These are phyloP conservation scores for Alternaria alternata DNA, from an alignment of 2,329 filamentous ascomycete species.

Conservation along the genomic window DNA sequence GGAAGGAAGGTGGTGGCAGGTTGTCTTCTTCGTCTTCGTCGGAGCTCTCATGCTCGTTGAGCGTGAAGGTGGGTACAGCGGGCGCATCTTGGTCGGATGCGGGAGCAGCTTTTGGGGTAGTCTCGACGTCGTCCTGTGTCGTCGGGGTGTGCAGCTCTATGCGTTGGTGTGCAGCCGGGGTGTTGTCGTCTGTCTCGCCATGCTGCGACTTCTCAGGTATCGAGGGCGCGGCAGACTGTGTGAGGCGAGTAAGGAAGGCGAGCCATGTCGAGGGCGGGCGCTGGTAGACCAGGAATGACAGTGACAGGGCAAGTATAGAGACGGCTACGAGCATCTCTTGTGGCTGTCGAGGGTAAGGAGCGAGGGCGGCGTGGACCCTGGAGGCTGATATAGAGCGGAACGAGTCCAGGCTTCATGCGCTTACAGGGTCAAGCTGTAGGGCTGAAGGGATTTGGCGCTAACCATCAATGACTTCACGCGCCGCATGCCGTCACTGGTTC, in stretches of 20 bases:
- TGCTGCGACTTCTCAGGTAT: conserved; percentile 28
- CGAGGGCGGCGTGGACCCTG: conserved; percentile 21
- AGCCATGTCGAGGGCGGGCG: conserved; percentile 50
- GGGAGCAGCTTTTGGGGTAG: conserved; percentile 44
- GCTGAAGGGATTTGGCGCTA: conserved; percentile 25
- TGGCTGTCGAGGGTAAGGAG: conserved; percentile 27
- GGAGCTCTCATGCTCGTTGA: conserved; percentile 45
- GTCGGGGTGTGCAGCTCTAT: conserved; percentile 8
- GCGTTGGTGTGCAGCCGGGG: conserved; percentile 21
- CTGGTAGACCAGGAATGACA: conserved; percentile 47
- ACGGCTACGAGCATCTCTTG: conserved; percentile 51
- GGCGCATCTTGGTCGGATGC: conserved; percentile 22
- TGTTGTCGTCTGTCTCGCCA: conserved; percentile 14
- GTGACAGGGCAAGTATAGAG: conserved; percentile 48
- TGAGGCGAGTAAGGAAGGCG: conserved; percentile 25
- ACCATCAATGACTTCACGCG: conserved; percentile 20
- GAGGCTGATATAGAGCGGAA: conserved; percentile 16
- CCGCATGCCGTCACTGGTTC: conserved; percentile 18
- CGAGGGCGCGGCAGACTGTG: conserved; percentile 17
- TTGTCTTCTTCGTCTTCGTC: conserved; percentile 44
- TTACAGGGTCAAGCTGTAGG: conserved; percentile 20
- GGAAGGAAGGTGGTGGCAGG: conserved; percentile 54
- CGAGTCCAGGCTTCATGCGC: conserved; percentile 11
- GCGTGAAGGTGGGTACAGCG: conserved; percentile 47
- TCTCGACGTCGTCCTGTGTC: conserved; percentile 23